Evolutionary conservation across 352 stramenopile genomes (phyloP).

Genomic region (Globisporangium emineosum): DNA sequence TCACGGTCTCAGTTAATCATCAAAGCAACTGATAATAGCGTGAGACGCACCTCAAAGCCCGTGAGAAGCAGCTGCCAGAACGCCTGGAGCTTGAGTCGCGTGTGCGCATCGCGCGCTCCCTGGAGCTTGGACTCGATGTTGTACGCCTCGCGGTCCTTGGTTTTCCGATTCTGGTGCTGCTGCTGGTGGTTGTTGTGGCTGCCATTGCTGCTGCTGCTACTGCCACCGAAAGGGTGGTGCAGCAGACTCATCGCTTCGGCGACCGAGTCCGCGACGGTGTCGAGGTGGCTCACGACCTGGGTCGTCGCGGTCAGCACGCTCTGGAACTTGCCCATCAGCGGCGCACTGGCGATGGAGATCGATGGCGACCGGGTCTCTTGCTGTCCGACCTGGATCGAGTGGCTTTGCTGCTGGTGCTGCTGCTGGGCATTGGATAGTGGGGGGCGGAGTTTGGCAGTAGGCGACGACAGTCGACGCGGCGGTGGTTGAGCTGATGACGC

Average conservation of each 20-base stretch:
- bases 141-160: conserved; percentile 27
- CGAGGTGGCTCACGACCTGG: conserved; percentile 22
- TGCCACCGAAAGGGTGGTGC: conserved; percentile 19
- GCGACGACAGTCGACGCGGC: not conserved
- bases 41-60: conserved; percentile 36
- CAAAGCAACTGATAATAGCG: not conserved
- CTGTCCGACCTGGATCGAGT: conserved; percentile 14
- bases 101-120: conserved; percentile 29
- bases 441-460: not conserved
- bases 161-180: not conserved
- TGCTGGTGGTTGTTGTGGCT: conserved; percentile 7
- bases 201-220: conserved; percentile 10
- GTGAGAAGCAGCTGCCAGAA: conserved; percentile 58
- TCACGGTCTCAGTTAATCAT: not conserved
- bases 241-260: conserved; percentile 35
- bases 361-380: conserved; percentile 10
- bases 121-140: conserved; percentile 22
- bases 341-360: conserved; percentile 1
- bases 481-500: not conserved
- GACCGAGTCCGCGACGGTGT: conserved; percentile 26
- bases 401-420: conserved; percentile 3
- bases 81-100: conserved; percentile 38
- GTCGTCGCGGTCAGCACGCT: conserved; percentile 26
- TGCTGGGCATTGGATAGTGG: too few relatives aligned
- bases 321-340: conserved; percentile 23